phyloP scores from a whole-genome alignment of 176 grass and related monocot species.

The Coix lacrymajobi region DNA sequence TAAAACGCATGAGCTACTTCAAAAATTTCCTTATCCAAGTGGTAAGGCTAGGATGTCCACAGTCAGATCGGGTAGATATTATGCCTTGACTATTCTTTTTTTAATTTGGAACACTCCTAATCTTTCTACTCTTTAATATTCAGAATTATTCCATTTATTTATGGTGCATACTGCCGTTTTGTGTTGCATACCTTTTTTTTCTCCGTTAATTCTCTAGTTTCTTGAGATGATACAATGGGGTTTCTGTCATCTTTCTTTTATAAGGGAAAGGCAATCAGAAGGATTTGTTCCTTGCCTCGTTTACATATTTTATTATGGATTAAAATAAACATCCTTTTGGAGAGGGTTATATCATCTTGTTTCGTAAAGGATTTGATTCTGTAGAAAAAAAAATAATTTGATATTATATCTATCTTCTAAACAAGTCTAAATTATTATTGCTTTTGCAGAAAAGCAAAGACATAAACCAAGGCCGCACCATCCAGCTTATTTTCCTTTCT shows the following conservation, averaged over 20 bases:
- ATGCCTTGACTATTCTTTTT: too few species aligned
- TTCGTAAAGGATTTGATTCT: background rate
- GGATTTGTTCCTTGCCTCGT: background rate
- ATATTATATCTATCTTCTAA: background rate
- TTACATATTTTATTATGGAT: background rate
- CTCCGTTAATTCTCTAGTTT: background rate
- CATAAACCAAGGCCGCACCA: slow-evolving; percentile 1
- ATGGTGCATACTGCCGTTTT: background rate
- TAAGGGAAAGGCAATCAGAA: background rate
- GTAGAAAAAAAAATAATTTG: background rate
- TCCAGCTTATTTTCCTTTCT: slow-evolving; percentile 52
- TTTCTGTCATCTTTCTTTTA: background rate
- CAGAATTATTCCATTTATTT: background rate
- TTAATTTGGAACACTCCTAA: background rate
- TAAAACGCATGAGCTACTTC: background rate
- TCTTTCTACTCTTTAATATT: background rate
- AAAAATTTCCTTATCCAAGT: slow-evolving; percentile 13
- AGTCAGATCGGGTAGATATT: slow-evolving; percentile 43
- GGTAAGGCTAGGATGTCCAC: slow-evolving; percentile 20
- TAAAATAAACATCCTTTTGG: background rate
- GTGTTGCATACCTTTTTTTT: background rate
- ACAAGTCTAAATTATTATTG: background rate
- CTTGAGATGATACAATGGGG: background rate
- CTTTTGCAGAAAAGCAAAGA: slow-evolving; percentile 58
- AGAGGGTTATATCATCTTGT: background rate